Conservation (phyloP, 2,329 filamentous ascomycete genomes). For the Magnaporthiopsis incrustans region DNA sequence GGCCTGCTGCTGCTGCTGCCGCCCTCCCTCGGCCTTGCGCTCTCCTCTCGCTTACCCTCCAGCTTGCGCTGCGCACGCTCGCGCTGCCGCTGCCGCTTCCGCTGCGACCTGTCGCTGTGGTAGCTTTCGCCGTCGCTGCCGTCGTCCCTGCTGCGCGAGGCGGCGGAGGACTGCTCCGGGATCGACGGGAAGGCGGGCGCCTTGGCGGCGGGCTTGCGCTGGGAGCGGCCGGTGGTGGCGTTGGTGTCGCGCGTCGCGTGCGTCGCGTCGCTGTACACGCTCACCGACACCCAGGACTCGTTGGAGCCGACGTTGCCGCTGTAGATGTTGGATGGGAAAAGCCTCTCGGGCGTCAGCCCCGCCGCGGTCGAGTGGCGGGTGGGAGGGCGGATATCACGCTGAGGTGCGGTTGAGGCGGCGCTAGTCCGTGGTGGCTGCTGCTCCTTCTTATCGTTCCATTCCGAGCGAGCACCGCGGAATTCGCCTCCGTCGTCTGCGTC, state of each 20-base stretch:
- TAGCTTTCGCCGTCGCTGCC: background rate
- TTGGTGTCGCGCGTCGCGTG: background rate
- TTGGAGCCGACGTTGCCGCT: background rate
- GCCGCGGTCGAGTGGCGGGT: too few relatives aligned
- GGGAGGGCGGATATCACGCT: too few relatives aligned
- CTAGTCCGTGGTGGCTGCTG: too few relatives aligned
- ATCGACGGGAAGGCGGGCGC: background rate
- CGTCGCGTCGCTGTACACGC: background rate
- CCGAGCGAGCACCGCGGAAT: background rate
- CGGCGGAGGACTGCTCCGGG: background rate
- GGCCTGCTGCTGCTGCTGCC: background rate
- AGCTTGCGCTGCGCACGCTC: too few relatives aligned
- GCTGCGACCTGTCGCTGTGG: background rate
- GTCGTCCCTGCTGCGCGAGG: too few relatives aligned
- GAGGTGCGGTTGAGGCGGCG: too few relatives aligned
- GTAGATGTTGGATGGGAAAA: too few relatives aligned
- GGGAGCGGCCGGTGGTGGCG: too few relatives aligned
- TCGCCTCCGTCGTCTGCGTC: background rate
- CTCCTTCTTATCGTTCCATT: too few relatives aligned
- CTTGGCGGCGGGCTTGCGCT: too few relatives aligned
- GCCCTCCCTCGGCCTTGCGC: background rate
- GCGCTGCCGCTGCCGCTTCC: background rate
- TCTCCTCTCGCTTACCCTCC: background rate
- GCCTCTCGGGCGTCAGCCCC: too few relatives aligned
- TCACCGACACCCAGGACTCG: background rate